phyloP scores from a whole-genome alignment of 73 alveolate species.

The Halteria grandinella region DNA sequence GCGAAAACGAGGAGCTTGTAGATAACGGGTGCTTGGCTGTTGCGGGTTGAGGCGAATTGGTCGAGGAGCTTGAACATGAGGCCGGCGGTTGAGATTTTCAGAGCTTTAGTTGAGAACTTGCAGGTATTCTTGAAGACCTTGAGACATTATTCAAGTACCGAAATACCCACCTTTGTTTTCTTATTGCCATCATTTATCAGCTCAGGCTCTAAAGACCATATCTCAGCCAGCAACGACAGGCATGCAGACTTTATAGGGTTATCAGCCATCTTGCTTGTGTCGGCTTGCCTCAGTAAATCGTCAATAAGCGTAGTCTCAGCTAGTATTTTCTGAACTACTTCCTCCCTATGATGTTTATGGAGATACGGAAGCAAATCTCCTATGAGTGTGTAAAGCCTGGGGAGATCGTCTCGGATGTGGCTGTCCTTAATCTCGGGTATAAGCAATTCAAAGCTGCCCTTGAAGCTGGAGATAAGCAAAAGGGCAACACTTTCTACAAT shows the following conservation, averaged over 20 bases:
- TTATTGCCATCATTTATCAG: conserved; percentile 1
- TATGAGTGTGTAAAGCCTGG: background rate
- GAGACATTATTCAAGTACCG: background rate
- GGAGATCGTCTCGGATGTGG: background rate
- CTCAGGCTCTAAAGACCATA: conserved; percentile 34
- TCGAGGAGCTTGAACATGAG: conserved; percentile 19
- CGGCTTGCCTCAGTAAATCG: background rate
- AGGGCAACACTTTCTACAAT: conserved; percentile 23
- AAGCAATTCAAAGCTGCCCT: background rate
- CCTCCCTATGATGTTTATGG: background rate
- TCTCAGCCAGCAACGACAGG: conserved; percentile 24
- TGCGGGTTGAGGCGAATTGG: conserved; percentile 64
- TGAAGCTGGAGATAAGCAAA: conserved; percentile 2
- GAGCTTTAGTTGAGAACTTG: background rate
- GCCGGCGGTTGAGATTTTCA: conserved; percentile 2
- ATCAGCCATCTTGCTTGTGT: background rate
- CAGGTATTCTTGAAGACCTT: conserved; percentile 33
- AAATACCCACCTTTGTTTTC: background rate
- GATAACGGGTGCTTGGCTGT: conserved; percentile 72
- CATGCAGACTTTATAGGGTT: conserved; percentile 5
- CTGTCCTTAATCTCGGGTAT: conserved; percentile 15
- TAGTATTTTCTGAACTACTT: background rate
- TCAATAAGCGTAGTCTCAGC: conserved; percentile 19
- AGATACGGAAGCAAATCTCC: conserved; percentile 25
- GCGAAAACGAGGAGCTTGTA: conserved; percentile 78